Base-by-base conservation (phyloP, 495 filamentous ascomycete genomes). In the Daldinia loculata region DNA sequence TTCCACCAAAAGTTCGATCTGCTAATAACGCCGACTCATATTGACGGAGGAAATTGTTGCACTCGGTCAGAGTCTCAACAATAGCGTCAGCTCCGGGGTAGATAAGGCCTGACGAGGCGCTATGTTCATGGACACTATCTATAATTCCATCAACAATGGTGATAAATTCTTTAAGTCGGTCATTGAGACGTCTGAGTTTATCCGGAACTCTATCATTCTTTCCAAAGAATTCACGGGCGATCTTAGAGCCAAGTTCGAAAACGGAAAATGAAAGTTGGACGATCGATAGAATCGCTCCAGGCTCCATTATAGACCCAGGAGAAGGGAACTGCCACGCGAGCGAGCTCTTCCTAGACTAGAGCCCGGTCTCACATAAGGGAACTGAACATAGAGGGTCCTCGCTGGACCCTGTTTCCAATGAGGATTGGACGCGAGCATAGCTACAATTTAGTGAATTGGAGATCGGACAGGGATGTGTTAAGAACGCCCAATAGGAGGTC, bases 41-140 rank as follows among this genome's bases (percentile, higher is more conserved):
- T n/a, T 75, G 62, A 34, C 43, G 63, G 27, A 75, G 70, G 51
- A 75, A 75, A 6, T 56, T 22, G 45, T 75, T 69, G 48, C 66
- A 73, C n/a, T 75, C 73, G 14, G 36, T 73, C 15, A 75, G 63
- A 30, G 73, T 75, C 22, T 75, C 66, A 64, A 63, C 56, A 38
- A 70, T 56, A 43, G 66, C 38, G 41, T 24, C 36, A 24, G 62
- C 67, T 36, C 70, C 66, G 9, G 61, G 65, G 34, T 61, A 67
- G 3, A 26, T 15, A 17, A 59, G 51, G n/a, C 26, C 63, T 19
- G 62, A 61, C 11, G 63, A 36, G 19, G 63, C 59, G 63, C 64
- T 38, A 8, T 56, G 50, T 6, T 17, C 56, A 24, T 39, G 39
- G 26, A 65, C 11, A 15, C 67, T 32, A 27, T 67, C 45, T 19